Conservation (phyloP, 1,139 yeast genomes). For the Pichia norvegensis region DNA sequence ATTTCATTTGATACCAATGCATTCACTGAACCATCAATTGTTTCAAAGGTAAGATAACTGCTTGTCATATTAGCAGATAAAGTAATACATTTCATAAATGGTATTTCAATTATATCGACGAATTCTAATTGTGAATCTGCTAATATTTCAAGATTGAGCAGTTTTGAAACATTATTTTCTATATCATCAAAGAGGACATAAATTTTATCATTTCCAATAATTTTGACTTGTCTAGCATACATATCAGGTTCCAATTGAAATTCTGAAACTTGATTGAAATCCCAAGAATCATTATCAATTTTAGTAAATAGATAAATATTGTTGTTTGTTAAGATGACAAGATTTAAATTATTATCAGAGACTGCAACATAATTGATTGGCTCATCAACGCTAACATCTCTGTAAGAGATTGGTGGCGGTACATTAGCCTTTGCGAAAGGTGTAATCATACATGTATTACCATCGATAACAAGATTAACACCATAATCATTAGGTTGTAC, state of each 20-base stretch:
- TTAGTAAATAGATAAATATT: slow-evolving; percentile 34
- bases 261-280: slow-evolving; percentile 35
- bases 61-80: slow-evolving; percentile 52
- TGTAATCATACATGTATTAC: slow-evolving; percentile 61
- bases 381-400: slow-evolving; percentile 49
- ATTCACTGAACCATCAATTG: slow-evolving; percentile 53
- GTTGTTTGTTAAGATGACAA: slow-evolving; percentile 50
- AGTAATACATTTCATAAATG: slow-evolving; percentile 44
- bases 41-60: slow-evolving; percentile 46
- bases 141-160: slow-evolving; percentile 1
- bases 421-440: slow-evolving; percentile 82
- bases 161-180: slow-evolving; percentile 2
- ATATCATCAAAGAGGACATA: slow-evolving; percentile 49
- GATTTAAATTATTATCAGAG: slow-evolving; percentile 48
- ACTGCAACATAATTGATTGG: slow-evolving; percentile 61
- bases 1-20: slow-evolving; percentile 21
- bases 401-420: slow-evolving; percentile 87
- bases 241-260: slow-evolving; percentile 31
- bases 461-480: slow-evolving; percentile 75
- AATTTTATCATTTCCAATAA: slow-evolving; percentile 42
- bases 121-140: slow-evolving; percentile 17
- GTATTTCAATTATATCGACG: slow-evolving; percentile 36
- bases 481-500: slow-evolving; percentile 66
- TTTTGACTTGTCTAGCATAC: slow-evolving; percentile 55
- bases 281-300: slow-evolving; percentile 29